phyloP scores from a whole-genome alignment of 164 flowering plant species.

The Litsea cubeba region DNA sequence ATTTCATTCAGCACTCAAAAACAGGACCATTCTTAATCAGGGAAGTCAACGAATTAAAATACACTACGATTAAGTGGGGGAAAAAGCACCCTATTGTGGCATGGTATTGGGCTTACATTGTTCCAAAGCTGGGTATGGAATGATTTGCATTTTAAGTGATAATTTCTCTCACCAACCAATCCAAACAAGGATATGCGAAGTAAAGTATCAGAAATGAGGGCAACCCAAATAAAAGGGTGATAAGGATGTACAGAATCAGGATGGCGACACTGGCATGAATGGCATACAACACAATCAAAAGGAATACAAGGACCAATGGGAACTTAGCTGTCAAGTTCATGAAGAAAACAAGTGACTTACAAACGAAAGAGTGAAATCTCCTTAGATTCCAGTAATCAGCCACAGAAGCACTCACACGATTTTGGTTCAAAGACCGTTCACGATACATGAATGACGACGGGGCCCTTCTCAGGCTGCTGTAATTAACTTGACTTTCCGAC shows the following conservation, averaged over 20 bases:
- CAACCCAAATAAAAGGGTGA: conserved; percentile 74
- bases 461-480: conserved; percentile 25
- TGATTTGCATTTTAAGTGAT: conserved; percentile 36
- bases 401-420: conserved; percentile 6
- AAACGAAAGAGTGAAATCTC: conserved; percentile 43
- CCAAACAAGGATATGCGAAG: conserved; percentile 90
- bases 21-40: conserved; percentile 7
- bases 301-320: conserved; percentile 73
- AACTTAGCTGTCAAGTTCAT: conserved; percentile 78
- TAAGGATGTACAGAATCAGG: conserved; percentile 65
- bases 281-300: conserved; percentile 58
- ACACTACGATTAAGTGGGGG: neutral
- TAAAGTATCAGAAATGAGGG: conserved; percentile 89
- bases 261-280: conserved; percentile 85
- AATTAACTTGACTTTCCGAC: conserved; percentile 24
- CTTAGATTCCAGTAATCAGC: conserved; percentile 31
- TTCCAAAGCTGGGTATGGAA: conserved; percentile 9
- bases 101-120: neutral
- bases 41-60: conserved; percentile 25
- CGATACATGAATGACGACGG: conserved; percentile 20
- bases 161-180: conserved; percentile 93
- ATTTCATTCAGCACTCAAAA: neutral
- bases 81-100: neutral
- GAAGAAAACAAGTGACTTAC: conserved; percentile 64
- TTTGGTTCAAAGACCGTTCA: conserved; percentile 25